These are phyloP conservation scores for Syzygium aromaticum DNA, from an alignment of 345 rosid genomes.

Conservation along the genomic window DNA sequence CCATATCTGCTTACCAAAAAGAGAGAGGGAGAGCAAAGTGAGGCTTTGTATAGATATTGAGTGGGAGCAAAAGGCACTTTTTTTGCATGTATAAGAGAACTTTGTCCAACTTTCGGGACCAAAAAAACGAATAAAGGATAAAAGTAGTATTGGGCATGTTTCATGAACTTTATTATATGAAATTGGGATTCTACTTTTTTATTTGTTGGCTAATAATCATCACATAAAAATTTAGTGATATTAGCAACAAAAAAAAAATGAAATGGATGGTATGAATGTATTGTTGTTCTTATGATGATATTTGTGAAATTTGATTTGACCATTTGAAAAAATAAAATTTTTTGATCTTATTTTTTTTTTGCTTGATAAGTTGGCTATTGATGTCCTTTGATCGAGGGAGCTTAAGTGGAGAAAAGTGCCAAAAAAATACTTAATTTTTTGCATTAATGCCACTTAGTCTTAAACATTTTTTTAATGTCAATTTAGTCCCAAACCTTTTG, in stretches of 20 bases:
- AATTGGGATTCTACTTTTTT: background rate
- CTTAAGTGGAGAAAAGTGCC: background rate
- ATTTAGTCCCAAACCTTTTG: too few species aligned
- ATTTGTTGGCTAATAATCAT: background rate
- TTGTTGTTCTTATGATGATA: background rate
- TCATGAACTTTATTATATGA: background rate
- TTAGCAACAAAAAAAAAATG: background rate
- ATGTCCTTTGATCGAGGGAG: background rate
- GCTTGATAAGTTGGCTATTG: background rate
- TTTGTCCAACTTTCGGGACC: background rate
- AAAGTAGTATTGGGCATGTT: background rate
- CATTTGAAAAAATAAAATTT: background rate
- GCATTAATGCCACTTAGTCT: too few species aligned
- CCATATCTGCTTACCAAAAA: slow-evolving; percentile 28
- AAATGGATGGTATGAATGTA: background rate
- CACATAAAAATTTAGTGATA: background rate
- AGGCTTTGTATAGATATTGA: background rate
- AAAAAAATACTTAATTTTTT: too few species aligned
- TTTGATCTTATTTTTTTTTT: background rate
- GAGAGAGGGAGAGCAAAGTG: background rate
- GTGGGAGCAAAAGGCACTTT: background rate
- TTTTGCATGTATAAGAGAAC: background rate
- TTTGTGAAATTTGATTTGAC: background rate
- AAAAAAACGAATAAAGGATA: background rate
- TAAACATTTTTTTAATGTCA: too few species aligned